Conservation (phyloP, 345 rosid species). For the Eucalyptus camaldulensis region DNA sequence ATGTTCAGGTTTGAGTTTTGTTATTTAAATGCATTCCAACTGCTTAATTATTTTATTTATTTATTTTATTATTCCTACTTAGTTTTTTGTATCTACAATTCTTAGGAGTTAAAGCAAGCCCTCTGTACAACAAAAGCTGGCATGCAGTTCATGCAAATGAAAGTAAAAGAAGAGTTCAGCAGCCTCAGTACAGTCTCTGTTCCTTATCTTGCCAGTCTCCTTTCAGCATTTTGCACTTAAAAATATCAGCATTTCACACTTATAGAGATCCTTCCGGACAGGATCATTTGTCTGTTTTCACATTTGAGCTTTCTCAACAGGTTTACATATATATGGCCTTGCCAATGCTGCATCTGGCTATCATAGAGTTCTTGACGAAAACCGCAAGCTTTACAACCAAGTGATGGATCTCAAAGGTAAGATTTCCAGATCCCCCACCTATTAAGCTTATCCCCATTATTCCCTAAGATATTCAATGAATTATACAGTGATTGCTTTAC, state of each 20-base stretch:
- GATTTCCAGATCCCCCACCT: not conserved
- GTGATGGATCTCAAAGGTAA: slow-evolving; percentile 96
- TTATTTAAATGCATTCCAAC: not conserved
- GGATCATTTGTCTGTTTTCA: not conserved
- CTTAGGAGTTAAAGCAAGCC: slow-evolving; percentile 61
- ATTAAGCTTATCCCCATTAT: not conserved
- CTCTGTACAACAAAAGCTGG: slow-evolving; percentile 73
- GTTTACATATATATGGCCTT: slow-evolving; percentile 75
- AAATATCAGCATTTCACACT: not conserved
- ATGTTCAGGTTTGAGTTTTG: slow-evolving; percentile 39
- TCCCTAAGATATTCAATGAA: not conserved
- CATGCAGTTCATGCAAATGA: slow-evolving; percentile 80
- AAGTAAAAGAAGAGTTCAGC: slow-evolving; percentile 73
- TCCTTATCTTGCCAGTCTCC: not conserved
- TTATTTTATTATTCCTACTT: not conserved
- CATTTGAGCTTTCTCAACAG: slow-evolving; percentile 13
- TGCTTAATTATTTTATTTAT: not conserved
- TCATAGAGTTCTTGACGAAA: slow-evolving; percentile 87
- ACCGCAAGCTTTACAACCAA: slow-evolving; percentile 88
- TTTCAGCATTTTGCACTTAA: not conserved
- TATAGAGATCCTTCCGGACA: not conserved
- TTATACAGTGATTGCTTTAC: not conserved
- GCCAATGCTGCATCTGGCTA: slow-evolving; percentile 96
- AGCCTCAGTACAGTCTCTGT: slow-evolving; percentile 44
- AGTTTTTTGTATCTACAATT: not conserved